Evolutionary conservation across 2,329 filamentous ascomycete species (phyloP).

Genomic region (Fusarium haematococcum): DNA sequence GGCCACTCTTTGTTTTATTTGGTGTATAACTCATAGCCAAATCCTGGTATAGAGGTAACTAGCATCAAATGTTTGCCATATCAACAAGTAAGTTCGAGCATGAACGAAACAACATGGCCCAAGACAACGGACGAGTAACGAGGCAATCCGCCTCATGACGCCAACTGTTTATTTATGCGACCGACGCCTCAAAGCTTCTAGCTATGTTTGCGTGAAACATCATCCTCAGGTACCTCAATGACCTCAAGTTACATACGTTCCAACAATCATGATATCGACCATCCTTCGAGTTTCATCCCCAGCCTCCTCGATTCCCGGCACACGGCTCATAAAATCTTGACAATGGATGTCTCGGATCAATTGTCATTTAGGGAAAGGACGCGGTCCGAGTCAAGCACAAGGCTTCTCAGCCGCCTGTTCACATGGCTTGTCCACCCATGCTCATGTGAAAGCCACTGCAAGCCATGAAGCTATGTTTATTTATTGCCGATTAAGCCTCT

Average conservation of each 20-base stretch:
- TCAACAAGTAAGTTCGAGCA: not conserved
- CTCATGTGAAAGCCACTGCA: slow-evolving; percentile 18
- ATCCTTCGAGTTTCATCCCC: slow-evolving; percentile 14
- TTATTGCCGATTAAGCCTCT: not conserved
- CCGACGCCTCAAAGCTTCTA: not conserved
- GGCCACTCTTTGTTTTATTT: not conserved
- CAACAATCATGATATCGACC: not conserved
- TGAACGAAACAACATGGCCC: not conserved
- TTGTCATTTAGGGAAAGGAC: not conserved
- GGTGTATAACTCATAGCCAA: not conserved
- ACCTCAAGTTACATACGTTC: not conserved
- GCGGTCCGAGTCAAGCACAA: slow-evolving; percentile 8
- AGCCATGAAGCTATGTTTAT: slow-evolving; percentile 17
- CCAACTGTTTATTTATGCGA: not conserved
- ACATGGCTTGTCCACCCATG: not conserved
- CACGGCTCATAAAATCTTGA: not conserved
- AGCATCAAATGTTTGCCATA: not conserved
- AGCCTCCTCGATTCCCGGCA: slow-evolving; percentile 14
- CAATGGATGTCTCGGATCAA: not conserved
- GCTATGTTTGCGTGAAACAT: not conserved
- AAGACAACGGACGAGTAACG: not conserved
- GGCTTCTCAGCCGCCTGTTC: not conserved
- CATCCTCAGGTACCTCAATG: not conserved
- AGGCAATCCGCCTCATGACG: not conserved
- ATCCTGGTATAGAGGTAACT: not conserved